Evolutionary conservation across 164 flowering plant genomes (phyloP), one percentile per base, ranked within the genome.

Genomic region (Piper betle): DNA sequence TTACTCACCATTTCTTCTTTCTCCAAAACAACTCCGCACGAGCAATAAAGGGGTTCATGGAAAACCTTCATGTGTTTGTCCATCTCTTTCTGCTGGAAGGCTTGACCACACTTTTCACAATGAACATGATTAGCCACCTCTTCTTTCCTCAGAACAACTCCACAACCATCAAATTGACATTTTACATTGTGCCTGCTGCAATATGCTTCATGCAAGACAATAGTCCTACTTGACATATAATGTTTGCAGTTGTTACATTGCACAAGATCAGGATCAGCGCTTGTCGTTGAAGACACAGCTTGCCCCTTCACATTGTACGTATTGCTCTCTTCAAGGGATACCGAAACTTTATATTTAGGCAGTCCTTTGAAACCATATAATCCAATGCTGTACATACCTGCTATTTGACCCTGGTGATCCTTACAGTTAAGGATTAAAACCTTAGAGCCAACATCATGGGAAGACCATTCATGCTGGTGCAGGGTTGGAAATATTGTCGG

Each of bases 61-160:
- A 87, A 93, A 17, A 93, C 96, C 73, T 86, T 86, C 86, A 82
- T 72, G 76, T 92, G 98, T 76, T 93, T 93, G 68, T 84, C 97
- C 70, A 90, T 74, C 70, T 93, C 97, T 42, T 72, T 78, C 48
- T 64, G 71, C 33, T 90, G 97, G 64, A 85, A 80, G 59, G 96
- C 91, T 64, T 69, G 72, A 52, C 82, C 87, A 68, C 98, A 93
- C 75, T 78, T 89, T 20, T 74, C 80, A 72, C 97, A 93, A 57
- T 89, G 98, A 5, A 83, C 77, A 68, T 87, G 97, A 62, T 80
- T 84, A 56, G 64, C 74, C 12, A 78, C 84, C 67, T 89, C 98
- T 65, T 77, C 89, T 62, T 68, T 73, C 71, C 92, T 80, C 40
- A 92, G 91, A 70, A 92, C 97, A 62, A 89, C 72, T 46, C 91